Base-by-base conservation (phyloP, 1,284 basidiomycete genomes). In the Microbotryum scabiosae region DNA sequence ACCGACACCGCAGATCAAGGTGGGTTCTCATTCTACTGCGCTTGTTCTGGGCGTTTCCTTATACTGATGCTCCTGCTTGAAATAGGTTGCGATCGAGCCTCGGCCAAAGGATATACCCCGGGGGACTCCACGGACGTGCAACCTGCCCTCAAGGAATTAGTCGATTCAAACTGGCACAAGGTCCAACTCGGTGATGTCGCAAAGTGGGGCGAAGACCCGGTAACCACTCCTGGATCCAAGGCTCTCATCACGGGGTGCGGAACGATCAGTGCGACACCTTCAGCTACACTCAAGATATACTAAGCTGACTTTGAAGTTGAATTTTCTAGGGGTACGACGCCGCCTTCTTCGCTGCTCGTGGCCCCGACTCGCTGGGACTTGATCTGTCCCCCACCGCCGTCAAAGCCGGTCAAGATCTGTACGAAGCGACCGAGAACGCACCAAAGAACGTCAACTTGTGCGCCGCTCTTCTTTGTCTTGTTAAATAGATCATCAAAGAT, bases 331-430 rank as follows among this genome's bases (percentile, higher is more conserved):
- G 69, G 36, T 63, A 67, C 60, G 69, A 70, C 36, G 67, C 64
- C 0, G 60, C 62, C 8, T 69, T 60, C 57, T 66, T 70, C 36
- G 69, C 67, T 4, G 45, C 56, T 21, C 56, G 58, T 12, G 69
- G 66, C 4, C 43, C 68, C 48, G 66, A 65, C 5, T 43, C 60
- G 14, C 28, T 64, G 51, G 69, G 69, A 9, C 55, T 69, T 14
- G 69, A 71, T 57, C 54, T 71, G 12, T 65, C 63, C 9, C 55
- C 57, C 18, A 68, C 56, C 5, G 69, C 69, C 1, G 59, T 71
- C n/a, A 46, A 64, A 12, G 57, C 62, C 0, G 69, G 66, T 1
- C 54, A 56, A 16, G 45, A 52, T 7, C 46, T 56, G 36, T 54
- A 56, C 23, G 56, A 57, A 1, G 3, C 50, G 1, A 48, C 55